Evolutionary conservation across 495 filamentous ascomycete species (phyloP).

Genomic region (Hypomontagnella monticulosa): DNA sequence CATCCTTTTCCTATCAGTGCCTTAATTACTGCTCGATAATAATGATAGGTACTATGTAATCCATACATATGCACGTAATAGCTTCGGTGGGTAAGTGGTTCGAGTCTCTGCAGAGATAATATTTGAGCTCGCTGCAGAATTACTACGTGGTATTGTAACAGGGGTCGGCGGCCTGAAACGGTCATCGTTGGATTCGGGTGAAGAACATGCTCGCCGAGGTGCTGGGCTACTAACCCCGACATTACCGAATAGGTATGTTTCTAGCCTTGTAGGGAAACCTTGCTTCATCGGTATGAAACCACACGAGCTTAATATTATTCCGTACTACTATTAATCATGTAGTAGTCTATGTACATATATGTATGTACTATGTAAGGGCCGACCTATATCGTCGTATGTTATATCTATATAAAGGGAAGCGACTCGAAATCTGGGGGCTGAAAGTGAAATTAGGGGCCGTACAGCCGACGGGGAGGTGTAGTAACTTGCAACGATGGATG

Average conservation of each 20-base stretch:
- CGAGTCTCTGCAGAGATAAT: constrained; percentile 4
- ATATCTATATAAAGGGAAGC: constrained; percentile 9
- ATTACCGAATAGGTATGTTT: constrained; percentile 14
- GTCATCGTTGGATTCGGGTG: constrained; percentile 22
- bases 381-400: constrained; percentile 23
- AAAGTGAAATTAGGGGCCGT: constrained; percentile 19
- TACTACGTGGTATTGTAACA: constrained; percentile 23
- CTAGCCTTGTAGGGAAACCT: not conserved
- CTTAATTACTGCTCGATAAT: not conserved
- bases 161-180: constrained; percentile 32
- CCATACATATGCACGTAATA: constrained; percentile 8
- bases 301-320: not conserved
- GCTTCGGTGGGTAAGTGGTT: constrained; percentile 10
- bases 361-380: too few species aligned
- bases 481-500: constrained; percentile 9
- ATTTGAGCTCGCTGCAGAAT: not conserved
- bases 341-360: too few species aligned
- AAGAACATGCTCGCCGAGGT: constrained; percentile 12
- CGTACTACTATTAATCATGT: too few species aligned
- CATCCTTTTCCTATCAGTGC: constrained; percentile 8
- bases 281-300: constrained; percentile 27
- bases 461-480: constrained; percentile 7
- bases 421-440: constrained; percentile 9
- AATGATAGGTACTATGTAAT: not conserved
- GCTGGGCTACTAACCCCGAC: constrained; percentile 21